Base-by-base conservation (phyloP, 2,329 filamentous ascomycete species). In the Ophiocordyceps polyrhachis-furcata region DNA sequence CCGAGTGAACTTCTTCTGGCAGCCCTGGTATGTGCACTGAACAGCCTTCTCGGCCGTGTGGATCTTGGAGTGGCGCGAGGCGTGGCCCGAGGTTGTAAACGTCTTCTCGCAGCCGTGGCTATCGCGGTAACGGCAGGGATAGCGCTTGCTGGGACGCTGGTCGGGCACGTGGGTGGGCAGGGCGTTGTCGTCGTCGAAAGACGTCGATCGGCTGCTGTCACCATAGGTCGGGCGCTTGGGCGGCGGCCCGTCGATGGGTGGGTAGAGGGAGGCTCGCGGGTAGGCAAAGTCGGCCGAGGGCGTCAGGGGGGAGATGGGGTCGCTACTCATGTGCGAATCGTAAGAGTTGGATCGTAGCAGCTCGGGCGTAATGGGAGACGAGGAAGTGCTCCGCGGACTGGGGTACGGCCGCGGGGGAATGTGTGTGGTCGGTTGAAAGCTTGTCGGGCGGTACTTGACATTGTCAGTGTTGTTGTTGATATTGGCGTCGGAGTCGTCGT, bases 41-140 rank as follows among this genome's bases (percentile, higher is more conserved):
- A 85, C 80, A 14, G 78, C 78, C 65, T 88, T 88, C 62, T 85
- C 82, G 43, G 81, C 81, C 1, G 81, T 85, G 65, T 89, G 83
- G 55, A 86, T 87, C 61, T 87, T 87, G 48, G 82, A 83, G 59
- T 89, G 83, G 38, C 83, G 78, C 40, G 83, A 85, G n/a, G 84
- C 82, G 55, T 89, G 83, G 40, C 83, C 83, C 0, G 83, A 88
- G 3, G 83, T 89, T 47, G 83, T 88, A 58, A 89, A 89, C 12
- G 77, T 84, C 65, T 86, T 84, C 54, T 74, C 74, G 64, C 83
- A 89, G 38, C 76, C 73, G 52, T 77, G 80, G 44, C 71, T 73
- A 49, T 85, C 80, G 31, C 78, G 74, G 56, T 80, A 81, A 21
- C 81, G 79, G 58, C 82, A 87, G 2, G 81, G 80, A 53, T 83